These are phyloP conservation scores for Tephrocybe rancida DNA, from an alignment of 768 basidiomycete genomes.

Conservation along the genomic window DNA sequence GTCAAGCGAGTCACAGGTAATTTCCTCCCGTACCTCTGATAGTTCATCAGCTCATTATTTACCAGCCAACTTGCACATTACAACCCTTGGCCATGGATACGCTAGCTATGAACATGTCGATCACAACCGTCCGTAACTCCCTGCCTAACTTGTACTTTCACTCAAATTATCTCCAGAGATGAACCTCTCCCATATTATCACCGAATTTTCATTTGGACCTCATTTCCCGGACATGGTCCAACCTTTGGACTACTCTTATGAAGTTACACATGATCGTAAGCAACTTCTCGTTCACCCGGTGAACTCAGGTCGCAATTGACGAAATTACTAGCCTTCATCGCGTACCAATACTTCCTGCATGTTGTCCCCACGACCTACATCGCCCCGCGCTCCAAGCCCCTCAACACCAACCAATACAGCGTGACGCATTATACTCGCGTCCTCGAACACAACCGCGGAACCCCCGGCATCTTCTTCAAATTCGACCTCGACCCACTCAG, in stretches of 20 bases:
- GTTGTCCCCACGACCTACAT: constrained; percentile 96
- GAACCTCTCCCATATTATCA: constrained; percentile 96
- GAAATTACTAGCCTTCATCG: constrained; percentile 66
- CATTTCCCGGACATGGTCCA: constrained; percentile 95
- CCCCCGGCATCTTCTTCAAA: constrained; percentile 98
- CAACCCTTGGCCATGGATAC: constrained; percentile 95
- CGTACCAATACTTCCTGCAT: constrained; percentile 93
- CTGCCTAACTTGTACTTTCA: not conserved
- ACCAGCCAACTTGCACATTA: constrained; percentile 89
- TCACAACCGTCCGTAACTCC: constrained; percentile 65
- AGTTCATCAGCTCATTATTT: not conserved
- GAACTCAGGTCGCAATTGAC: not conserved
- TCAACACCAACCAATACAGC: constrained; percentile 86
- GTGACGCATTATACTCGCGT: constrained; percentile 90
- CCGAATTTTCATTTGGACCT: constrained; percentile 96
- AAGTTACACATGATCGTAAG: constrained; percentile 70
- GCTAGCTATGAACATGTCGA: constrained; percentile 84
- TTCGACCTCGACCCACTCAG: constrained; percentile 93
- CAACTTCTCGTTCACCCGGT: constrained; percentile 14
- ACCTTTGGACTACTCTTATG: constrained; percentile 90
- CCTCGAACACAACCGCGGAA: constrained; percentile 73
- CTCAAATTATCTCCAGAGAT: constrained; percentile 56
- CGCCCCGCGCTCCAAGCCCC: constrained; percentile 63
- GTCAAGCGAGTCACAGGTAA: constrained; percentile 91
- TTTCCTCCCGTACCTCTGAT: constrained; percentile 2